Evolutionary conservation across 257 asterid species (phyloP).

Genomic region (Handroanthus guayacan): DNA sequence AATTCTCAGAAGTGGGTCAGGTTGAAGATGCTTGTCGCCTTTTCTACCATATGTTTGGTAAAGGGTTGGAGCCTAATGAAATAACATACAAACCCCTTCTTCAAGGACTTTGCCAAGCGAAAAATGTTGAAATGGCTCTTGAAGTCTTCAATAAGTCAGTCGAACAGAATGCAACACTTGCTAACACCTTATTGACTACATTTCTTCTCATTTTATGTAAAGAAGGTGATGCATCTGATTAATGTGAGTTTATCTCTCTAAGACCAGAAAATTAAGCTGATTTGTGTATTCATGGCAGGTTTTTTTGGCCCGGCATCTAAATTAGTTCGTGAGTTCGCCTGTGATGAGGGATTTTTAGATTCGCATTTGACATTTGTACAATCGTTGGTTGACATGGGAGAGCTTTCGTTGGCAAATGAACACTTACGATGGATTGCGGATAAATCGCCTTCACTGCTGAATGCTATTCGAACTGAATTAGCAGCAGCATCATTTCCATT

Average conservation of each 20-base stretch:
- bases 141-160: constrained; percentile 54
- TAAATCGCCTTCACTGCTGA: constrained; percentile 51
- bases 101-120: constrained; percentile 64
- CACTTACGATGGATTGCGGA: constrained; percentile 61
- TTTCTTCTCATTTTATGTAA: constrained; percentile 65
- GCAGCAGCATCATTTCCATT: constrained; percentile 50
- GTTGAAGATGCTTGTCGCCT: constrained; percentile 77
- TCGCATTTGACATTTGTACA: constrained; percentile 60
- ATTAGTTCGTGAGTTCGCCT: constrained; percentile 44
- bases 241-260: not conserved
- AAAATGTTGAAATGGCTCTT: constrained; percentile 59
- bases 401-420: constrained; percentile 56
- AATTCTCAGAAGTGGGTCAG: constrained; percentile 60
- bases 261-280: not conserved
- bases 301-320: constrained; percentile 53
- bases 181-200: constrained; percentile 44
- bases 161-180: constrained; percentile 58
- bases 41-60: constrained; percentile 70
- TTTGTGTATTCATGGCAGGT: constrained; percentile 52
- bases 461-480: constrained; percentile 51
- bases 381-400: constrained; percentile 54
- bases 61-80: constrained; percentile 68
- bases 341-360: constrained; percentile 45
- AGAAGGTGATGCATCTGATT: constrained; percentile 51
- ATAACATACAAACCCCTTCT: constrained; percentile 58